These are phyloP conservation scores for Neophaeococcomyces aloes DNA, from an alignment of 2,329 filamentous ascomycete species.

Conservation along the genomic window DNA sequence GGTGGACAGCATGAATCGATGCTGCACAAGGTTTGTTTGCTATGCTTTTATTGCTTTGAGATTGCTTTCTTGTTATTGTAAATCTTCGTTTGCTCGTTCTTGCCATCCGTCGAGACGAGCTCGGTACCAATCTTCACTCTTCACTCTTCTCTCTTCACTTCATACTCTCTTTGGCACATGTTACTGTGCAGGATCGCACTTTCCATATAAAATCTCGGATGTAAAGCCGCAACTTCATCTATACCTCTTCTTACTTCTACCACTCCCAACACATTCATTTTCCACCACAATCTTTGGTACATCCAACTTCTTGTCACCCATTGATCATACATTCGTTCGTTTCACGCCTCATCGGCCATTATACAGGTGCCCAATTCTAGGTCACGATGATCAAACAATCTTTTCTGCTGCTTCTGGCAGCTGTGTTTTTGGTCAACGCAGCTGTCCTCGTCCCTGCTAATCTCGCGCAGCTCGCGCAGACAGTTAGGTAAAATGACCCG, in stretches of 20 bases:
- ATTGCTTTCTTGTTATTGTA: background rate
- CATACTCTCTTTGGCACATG: slow-evolving; percentile 1
- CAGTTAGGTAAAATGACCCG: background rate
- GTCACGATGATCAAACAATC: background rate
- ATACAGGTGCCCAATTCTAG: background rate
- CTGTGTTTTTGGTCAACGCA: background rate
- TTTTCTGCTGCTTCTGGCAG: slow-evolving; percentile 4
- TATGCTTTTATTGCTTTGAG: background rate
- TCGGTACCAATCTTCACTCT: background rate
- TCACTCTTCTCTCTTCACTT: slow-evolving; percentile 1
- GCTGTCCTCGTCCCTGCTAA: slow-evolving; percentile 2
- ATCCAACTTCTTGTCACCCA: background rate
- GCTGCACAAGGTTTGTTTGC: background rate
- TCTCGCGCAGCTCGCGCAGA: background rate
- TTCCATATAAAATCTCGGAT: background rate
- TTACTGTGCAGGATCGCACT: no score
- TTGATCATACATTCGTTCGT: background rate
- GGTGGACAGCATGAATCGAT: background rate
- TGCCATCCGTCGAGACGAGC: background rate
- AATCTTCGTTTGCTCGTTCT: background rate
- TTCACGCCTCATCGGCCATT: background rate
- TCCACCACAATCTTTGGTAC: background rate
- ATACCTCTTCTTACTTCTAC: background rate
- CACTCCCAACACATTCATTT: background rate
- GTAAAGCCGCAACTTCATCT: background rate